Base-by-base conservation (phyloP, 1,284 basidiomycete species). In the Tausonia pullulans region DNA sequence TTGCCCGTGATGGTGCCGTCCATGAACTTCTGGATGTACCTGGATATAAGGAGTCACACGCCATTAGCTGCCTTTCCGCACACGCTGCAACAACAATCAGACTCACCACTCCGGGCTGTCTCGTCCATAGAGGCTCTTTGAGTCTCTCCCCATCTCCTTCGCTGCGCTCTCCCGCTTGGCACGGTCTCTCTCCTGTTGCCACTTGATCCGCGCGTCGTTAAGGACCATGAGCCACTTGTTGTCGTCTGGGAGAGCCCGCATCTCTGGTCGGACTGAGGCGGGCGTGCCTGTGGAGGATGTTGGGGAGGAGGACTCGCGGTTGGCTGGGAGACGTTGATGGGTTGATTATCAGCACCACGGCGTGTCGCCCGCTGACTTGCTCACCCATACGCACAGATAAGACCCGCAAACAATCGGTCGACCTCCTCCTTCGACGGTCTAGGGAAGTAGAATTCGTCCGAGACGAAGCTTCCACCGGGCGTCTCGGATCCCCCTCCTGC, bases 201-300 rank as follows among this genome's bases (percentile, higher is more conserved):
- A 91, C 53, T 87, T 83, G 65, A 87, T 81, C 63, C 87, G 85
- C 71, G 88, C 87, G 70, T 90, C 87, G 69, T 86, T 90, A 74
- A 88, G 84, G 9, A 98, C 88, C 72, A 98, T 84, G 68, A 82
- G 81, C 94, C 94, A 98, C 76, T 97, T 98, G 74, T 91, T 91
- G 60, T 93, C 88, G 44, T 87, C 81, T 0, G 83, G 73, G 43
- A 93, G 78, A 56, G 79, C 78, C 0, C 82, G 81, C 54, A 87
- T 74, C 39, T 82, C 82, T 63, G 66, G 68, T 43, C 63, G 41
- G 56, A 68, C 67, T 46, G 66, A 53, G 39, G 63, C 54, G 0
- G 67, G 66, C 13, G 74, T 71, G 1, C 71, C 69, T 40, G 72
- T 69, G 2, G 73, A 74, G 7, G 71, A 71, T 27, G 27, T 27